Conservation (phyloP, 441 rosid species). For the Biscutella auriculata region DNA sequence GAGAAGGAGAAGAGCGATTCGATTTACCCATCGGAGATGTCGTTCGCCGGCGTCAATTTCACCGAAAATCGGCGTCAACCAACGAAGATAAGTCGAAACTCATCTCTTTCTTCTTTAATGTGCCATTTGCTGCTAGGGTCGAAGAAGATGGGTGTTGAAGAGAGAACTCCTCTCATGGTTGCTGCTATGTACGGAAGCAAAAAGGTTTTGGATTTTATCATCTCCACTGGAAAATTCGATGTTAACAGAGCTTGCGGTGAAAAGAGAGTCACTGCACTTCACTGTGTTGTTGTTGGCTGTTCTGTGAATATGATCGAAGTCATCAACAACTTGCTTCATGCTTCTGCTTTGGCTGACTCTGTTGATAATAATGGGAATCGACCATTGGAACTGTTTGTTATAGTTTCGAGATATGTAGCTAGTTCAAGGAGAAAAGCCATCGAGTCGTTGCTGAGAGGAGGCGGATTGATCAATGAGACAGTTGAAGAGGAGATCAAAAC, state of each 20-base stretch:
- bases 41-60: too few species aligned
- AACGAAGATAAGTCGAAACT: too few species aligned
- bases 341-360: conserved; percentile 42
- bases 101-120: too few species aligned
- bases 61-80: too few species aligned
- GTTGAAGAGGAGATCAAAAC: conserved; percentile 24
- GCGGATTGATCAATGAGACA: conserved; percentile 10
- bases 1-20: too few species aligned
- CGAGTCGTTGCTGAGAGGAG: conserved; percentile 54
- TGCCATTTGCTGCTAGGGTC: too few species aligned
- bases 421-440: conserved; percentile 29
- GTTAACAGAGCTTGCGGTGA: conserved; percentile 62
- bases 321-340: conserved; percentile 52
- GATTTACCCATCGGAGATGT: too few species aligned
- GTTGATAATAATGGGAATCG: conserved; percentile 53
- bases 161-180: conserved; percentile 70
- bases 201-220: conserved; percentile 47
- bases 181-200: conserved; percentile 73
- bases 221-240: conserved; percentile 39
- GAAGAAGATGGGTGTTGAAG: conserved; percentile 71
- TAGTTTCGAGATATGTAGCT: conserved; percentile 21
- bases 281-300: conserved; percentile 78
- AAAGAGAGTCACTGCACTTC: conserved; percentile 74
- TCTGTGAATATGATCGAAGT: conserved; percentile 32
- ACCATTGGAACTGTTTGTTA: conserved; percentile 47